phyloP scores from a whole-genome alignment of 768 basidiomycete genomes.

The Boletellus emodensis region DNA sequence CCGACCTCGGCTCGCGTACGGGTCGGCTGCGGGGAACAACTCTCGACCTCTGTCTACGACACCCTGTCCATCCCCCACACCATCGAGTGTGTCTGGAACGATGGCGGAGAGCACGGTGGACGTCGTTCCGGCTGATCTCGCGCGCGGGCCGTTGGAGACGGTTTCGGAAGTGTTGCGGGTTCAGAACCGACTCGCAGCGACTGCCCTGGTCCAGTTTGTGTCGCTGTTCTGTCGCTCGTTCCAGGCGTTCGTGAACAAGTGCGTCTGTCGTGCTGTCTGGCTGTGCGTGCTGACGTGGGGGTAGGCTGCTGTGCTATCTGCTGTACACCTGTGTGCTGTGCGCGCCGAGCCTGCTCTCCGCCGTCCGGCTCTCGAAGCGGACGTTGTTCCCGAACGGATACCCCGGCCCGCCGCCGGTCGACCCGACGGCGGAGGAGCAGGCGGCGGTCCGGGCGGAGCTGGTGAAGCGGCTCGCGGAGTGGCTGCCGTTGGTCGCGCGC shows the following conservation, averaged over 20 bases:
- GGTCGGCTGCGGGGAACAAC: not conserved
- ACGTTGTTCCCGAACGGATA: slow-evolving; percentile 89
- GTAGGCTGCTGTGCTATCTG: slow-evolving; percentile 66
- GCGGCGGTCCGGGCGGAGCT: slow-evolving; percentile 45
- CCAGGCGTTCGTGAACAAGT: slow-evolving; percentile 60
- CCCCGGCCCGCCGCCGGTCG: slow-evolving; percentile 66
- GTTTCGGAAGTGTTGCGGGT: slow-evolving; percentile 48
- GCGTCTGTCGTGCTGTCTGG: slow-evolving; percentile 7
- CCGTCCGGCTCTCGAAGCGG: slow-evolving; percentile 55
- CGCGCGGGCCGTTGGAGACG: slow-evolving; percentile 42
- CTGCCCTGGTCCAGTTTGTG: slow-evolving; percentile 42
- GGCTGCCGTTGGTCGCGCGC: slow-evolving; percentile 33
- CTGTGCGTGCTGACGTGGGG: slow-evolving; percentile 2
- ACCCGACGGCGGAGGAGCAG: slow-evolving; percentile 79
- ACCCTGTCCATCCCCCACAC: slow-evolving; percentile 23
- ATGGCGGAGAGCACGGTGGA: slow-evolving; percentile 7
- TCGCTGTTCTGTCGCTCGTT: slow-evolving; percentile 46
- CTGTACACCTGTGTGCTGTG: slow-evolving; percentile 54
- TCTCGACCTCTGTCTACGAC: slow-evolving; percentile 1
- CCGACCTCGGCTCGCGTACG: not conserved
- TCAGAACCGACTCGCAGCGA: slow-evolving; percentile 45
- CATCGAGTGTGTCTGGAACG: slow-evolving; percentile 21
- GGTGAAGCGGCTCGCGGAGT: slow-evolving; percentile 35
- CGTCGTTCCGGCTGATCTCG: slow-evolving; percentile 32
- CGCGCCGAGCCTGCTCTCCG: slow-evolving; percentile 47